These are phyloP conservation scores for Suhomyces emberorum DNA, from an alignment of 805 yeast genomes.

Conservation along the genomic window DNA sequence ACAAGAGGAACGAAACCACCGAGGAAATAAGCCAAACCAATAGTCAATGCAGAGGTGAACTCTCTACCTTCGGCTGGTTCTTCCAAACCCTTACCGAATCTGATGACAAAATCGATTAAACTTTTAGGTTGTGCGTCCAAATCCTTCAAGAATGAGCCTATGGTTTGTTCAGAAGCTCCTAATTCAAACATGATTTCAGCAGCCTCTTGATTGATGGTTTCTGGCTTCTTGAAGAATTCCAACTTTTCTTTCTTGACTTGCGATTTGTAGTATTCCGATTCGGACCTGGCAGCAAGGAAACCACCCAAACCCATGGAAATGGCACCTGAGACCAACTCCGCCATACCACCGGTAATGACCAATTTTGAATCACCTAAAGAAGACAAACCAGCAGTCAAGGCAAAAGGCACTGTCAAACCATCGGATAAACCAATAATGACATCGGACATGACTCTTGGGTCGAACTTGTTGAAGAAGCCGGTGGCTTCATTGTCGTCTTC, in stretches of 20 bases:
- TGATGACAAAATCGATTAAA: slow-evolving; percentile 82
- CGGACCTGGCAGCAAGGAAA: slow-evolving; percentile 89
- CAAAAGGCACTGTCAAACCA: slow-evolving; percentile 98
- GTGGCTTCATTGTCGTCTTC: slow-evolving; percentile 21
- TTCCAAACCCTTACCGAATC: slow-evolving; percentile 88
- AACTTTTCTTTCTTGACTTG: slow-evolving; percentile 71
- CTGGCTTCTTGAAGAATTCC: slow-evolving; percentile 62
- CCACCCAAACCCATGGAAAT: slow-evolving; percentile 99
- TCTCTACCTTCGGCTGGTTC: slow-evolving; percentile 95
- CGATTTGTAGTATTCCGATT: slow-evolving; percentile 67
- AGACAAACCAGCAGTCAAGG: slow-evolving; percentile 92
- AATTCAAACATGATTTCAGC: slow-evolving; percentile 78
- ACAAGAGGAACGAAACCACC: slow-evolving; percentile 91
- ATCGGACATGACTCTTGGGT: slow-evolving; percentile 93
- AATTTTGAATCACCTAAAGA: slow-evolving; percentile 84
- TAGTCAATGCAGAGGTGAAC: slow-evolving; percentile 81
- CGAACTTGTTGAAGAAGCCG: slow-evolving; percentile 53
- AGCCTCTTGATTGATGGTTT: slow-evolving; percentile 67
- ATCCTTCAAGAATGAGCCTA: slow-evolving; percentile 70
- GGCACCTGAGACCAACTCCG: slow-evolving; percentile 95
- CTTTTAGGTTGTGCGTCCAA: slow-evolving; percentile 72
- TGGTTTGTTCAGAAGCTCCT: slow-evolving; percentile 69
- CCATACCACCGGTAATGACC: slow-evolving; percentile 97
- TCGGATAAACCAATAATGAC: slow-evolving; percentile 91
- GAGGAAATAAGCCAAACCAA: slow-evolving; percentile 81